Evolutionary conservation across 2,329 filamentous ascomycete genomes (phyloP), one percentile per base, ranked within the genome.

Genomic region (Helotiales sp.): DNA sequence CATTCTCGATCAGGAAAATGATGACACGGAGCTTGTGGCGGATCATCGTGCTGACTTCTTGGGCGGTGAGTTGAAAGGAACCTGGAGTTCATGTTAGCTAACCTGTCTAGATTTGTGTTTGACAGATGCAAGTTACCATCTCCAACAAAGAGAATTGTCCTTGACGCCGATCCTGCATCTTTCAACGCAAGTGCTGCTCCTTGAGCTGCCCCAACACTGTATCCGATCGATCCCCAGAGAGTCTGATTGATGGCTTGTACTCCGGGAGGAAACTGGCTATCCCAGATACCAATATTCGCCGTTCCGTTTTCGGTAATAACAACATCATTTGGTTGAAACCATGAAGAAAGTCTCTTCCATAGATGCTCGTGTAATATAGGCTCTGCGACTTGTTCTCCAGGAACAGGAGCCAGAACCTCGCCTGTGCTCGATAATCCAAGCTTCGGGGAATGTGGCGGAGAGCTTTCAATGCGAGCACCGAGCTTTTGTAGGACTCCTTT

Each of bases 251-350:
- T 87, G 13, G 89, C 90, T 3, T 86, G 91, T 15, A 93, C 90
- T n/a, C 85, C 84, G 1, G 82, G 76, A 0, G 93, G 93, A 80
- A 96, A 94, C 43, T 86, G 85, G 6, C 92, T 93, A 63, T 93
- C 91, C 86, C 90, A 92, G 73, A 95, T 91, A 62, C 93, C 93
- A 77, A 96, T 94, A 80, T 92, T 93, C 66, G 92, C 84, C 0
- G 93, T 96, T 40, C 93, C 93, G 2, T 93, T 96, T 78, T 96
- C 93, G 0, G 92, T 93, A 58, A 96, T 85, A 63, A 97, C 82
- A 65, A 96, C 87, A 75, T 97, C 93, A 54, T 87, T 83, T 61
- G 87, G 81, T 60, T 84, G 82, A 8, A 96, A 81, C 83, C 90
- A 96, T 69, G 88, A 84, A 47, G 90, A 88, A 10, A 96, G 81